Evolutionary conservation across 352 stramenopile genomes (phyloP).

Genomic region (Phytophthora vignae): DNA sequence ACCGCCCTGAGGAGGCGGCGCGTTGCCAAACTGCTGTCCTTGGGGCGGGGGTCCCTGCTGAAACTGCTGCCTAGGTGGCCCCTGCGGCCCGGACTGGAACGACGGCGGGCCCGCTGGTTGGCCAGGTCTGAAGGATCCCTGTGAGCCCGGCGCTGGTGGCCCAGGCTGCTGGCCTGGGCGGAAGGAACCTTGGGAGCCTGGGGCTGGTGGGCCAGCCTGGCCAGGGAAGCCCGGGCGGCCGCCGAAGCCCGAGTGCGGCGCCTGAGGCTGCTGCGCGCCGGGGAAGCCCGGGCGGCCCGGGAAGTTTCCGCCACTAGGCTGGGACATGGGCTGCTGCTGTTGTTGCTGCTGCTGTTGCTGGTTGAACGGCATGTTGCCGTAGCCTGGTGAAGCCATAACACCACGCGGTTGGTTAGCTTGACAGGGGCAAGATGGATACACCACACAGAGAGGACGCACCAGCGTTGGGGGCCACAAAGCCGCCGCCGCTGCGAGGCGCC

Average conservation of each 20-base stretch:
- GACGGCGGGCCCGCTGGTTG: conserved; percentile 28
- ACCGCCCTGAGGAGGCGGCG: conserved; percentile 22
- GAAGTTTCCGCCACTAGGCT: conserved; percentile 39
- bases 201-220: conserved; percentile 18
- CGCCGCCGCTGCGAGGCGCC: conserved; percentile 38
- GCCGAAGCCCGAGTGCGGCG: conserved; percentile 37
- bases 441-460: not conserved
- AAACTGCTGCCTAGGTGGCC: conserved; percentile 30
- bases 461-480: conserved; percentile 18
- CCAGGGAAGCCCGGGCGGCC: conserved; percentile 31
- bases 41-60: conserved; percentile 30
- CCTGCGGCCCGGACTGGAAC: conserved; percentile 27
- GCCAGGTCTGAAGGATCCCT: conserved; percentile 26
- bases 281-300: conserved; percentile 25
- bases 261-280: conserved; percentile 32
- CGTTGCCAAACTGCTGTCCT: conserved; percentile 27
- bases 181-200: conserved; percentile 31
- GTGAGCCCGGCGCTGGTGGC: conserved; percentile 14
- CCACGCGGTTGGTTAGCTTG: not conserved
- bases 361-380: conserved; percentile 28
- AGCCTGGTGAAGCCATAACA: conserved; percentile 20
- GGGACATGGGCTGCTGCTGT: conserved; percentile 49
- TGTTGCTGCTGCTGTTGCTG: conserved; percentile 47
- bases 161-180: conserved; percentile 25
- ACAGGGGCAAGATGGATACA: not conserved